phyloP scores from a whole-genome alignment of 768 basidiomycete genomes.

The Myochromella boudieri region DNA sequence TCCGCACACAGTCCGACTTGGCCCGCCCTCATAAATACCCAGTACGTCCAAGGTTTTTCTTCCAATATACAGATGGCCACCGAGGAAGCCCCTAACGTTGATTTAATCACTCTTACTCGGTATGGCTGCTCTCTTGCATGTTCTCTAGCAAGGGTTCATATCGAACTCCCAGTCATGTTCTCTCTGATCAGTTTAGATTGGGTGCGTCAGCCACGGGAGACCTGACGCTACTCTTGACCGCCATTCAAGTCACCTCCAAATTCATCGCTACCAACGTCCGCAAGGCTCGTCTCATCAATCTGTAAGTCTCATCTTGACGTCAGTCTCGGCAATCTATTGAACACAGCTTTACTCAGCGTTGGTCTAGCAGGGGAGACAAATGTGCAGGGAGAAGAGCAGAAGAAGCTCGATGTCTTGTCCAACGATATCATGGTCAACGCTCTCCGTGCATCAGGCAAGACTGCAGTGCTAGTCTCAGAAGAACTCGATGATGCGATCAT shows the following conservation, averaged over 20 bases:
- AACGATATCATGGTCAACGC: conserved; percentile 99
- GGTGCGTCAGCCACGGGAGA: conserved; percentile 89
- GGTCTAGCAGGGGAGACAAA: conserved; percentile 96
- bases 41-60: background rate
- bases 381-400: conserved; percentile 98
- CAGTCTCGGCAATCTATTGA: conserved; percentile 7
- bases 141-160: too few species aligned
- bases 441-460: conserved; percentile 94
- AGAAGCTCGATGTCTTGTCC: conserved; percentile 96
- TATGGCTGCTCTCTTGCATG: too few species aligned
- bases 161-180: conserved; percentile 65
- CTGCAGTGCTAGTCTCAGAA: conserved; percentile 94
- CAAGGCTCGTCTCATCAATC: conserved; percentile 94
- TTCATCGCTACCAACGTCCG: conserved; percentile 99
- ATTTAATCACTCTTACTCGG: conserved; percentile 93
- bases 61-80: conserved; percentile 36
- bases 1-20: conserved; percentile 24
- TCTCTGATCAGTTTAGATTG: conserved; percentile 80
- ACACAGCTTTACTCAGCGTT: conserved; percentile 51
- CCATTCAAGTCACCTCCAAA: conserved; percentile 94
- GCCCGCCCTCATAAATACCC: conserved; percentile 10
- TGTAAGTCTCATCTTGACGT: conserved; percentile 51
- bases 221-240: conserved; percentile 89
- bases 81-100: conserved; percentile 76
- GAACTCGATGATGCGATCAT: conserved; percentile 92